Evolutionary conservation across 2,329 filamentous ascomycete species (phyloP).

Genomic region (Diplodia scrobiculata): DNA sequence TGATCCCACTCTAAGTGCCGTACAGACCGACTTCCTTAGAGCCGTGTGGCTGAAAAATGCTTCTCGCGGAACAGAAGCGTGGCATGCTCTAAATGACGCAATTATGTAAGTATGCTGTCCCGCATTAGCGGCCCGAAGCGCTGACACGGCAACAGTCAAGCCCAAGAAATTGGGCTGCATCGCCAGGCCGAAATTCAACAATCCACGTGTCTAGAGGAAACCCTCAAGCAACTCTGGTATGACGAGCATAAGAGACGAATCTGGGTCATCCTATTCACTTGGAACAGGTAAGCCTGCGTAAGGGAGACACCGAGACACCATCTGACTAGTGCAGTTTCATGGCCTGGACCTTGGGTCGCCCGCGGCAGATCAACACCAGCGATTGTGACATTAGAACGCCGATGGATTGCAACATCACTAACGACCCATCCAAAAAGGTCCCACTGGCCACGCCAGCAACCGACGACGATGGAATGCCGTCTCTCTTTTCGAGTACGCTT

Average conservation of each 20-base stretch:
- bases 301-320: too few species aligned
- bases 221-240: conserved; percentile 1
- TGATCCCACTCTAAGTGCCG: conserved; percentile 9
- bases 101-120: not conserved
- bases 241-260: conserved; percentile 15
- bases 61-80: conserved; percentile 13
- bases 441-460: not conserved
- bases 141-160: not conserved
- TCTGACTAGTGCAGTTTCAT: conserved; percentile 5
- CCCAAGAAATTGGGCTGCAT: conserved; percentile 11
- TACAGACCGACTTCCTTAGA: conserved; percentile 16
- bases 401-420: conserved; percentile 13
- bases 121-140: too few species aligned
- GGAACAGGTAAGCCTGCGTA: conserved; percentile 4
- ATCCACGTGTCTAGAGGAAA: conserved; percentile 4
- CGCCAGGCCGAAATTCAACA: conserved; percentile 11
- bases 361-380: conserved; percentile 5
- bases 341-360: conserved; percentile 4
- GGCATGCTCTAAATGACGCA: conserved; percentile 10
- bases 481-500: not conserved
- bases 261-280: conserved; percentile 13
- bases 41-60: conserved; percentile 13
- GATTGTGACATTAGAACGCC: conserved; percentile 16
- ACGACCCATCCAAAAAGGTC: conserved; percentile 1
- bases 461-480: not conserved